Evolutionary conservation across 192 early-diverging fungal species (phyloP).

Genomic region (Linnemannia elongata): DNA sequence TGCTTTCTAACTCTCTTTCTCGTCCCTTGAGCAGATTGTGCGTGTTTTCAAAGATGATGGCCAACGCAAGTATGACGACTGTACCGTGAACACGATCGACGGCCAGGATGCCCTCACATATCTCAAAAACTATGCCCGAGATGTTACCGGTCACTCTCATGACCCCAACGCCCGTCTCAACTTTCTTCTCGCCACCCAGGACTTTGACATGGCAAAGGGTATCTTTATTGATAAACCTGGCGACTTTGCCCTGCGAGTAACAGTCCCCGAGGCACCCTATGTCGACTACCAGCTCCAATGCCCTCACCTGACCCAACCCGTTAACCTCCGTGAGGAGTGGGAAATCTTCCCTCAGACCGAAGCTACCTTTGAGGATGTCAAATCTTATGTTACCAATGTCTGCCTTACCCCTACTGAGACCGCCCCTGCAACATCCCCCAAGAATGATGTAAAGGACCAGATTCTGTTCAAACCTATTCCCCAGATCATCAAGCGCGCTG

Average conservation of each 20-base stretch:
- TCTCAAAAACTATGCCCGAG: conserved; percentile 27
- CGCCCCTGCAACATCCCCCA: not conserved
- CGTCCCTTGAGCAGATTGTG: not conserved
- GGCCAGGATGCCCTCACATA: conserved; percentile 15
- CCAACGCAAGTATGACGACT: not conserved
- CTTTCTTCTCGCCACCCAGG: not conserved
- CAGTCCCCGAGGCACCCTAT: not conserved
- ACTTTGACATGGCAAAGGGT: not conserved
- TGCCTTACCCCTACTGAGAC: not conserved
- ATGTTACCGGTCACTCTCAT: conserved; percentile 17
- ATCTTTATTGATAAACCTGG: not conserved
- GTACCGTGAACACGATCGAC: conserved; percentile 28
- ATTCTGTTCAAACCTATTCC: too few relatives aligned
- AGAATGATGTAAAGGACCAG: too few relatives aligned
- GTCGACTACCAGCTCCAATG: conserved; percentile 18
- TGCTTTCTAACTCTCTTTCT: not conserved
- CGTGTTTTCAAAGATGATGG: conserved; percentile 8
- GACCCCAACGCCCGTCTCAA: conserved; percentile 47
- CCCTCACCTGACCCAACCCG: not conserved
- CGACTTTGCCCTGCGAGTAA: not conserved
- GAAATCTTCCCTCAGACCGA: not conserved
- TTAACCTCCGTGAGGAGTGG: not conserved
- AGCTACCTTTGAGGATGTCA: conserved; percentile 9
- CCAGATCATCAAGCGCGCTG: too few relatives aligned
- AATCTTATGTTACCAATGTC: not conserved